Evolutionary conservation across 164 flowering plant genomes (phyloP).

Genomic region (grape (Vitis vinifera)): ASM3070453v1 NC_081810.1:2705001-2705500

Average conservation of each 20-base stretch:
- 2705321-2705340: no score
- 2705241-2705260: no score
- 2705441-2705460: neutral
- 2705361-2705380: neutral
- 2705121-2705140: no score
- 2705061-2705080: no score
- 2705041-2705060: no score
- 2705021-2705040: no score
- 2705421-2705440: neutral
- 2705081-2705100: no score
- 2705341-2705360: no score
- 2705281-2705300: neutral
- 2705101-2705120: no score
- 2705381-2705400: neutral
- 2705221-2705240: neutral
- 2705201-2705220: neutral
- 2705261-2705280: neutral
- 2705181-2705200: neutral
- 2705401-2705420: neutral
- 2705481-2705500: conserved; percentile 8
- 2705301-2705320: neutral
- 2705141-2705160: neutral
- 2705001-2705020: no score
- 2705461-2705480: neutral
- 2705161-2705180: neutral